Base-by-base conservation (phyloP, 2,329 filamentous ascomycete genomes). In the Chalara sp. region DNA sequence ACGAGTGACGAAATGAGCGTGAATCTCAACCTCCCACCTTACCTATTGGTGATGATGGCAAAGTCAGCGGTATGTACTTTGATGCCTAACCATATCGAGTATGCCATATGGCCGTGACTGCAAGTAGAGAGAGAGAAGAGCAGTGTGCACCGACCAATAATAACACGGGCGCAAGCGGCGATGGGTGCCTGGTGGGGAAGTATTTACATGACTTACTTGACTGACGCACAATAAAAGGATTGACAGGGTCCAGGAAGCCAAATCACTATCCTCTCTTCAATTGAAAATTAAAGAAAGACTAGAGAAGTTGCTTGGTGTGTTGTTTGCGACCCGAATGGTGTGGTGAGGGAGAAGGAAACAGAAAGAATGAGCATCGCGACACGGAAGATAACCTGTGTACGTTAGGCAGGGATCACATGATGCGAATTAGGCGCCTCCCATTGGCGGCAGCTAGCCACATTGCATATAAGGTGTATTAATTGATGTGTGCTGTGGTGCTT, bases 141-240 rank as follows among this genome's bases (percentile, higher is more conserved):
- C 21, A 21, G 3, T 21, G 21, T 21, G 21, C 21, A 37, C 8
- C 35, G n/a, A 8, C 35, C 35, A 37, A 37, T 37, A n/a, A 37
- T 37, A n/a, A 8, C n/a, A n/a, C 35, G 8, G 35, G 8, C 35
- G 8, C 8, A 37, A 8, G 35, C 35, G n/a, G 35, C 8, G 35
- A 37, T n/a, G 35, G 35, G 8, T 37, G 35, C 35, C 35, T n/a
- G n/a, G n/a, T 37, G n/a, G 8, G n/a, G n/a, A 37, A 37, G 8
- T n/a, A 4, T n/a, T 8, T 8, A 10, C 35, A 37, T 10, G n/a
- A 37, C 35, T 37, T 37, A 37, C 35, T 10, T 8, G 35, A 56
- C 54, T 65, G 63, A 66, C 64, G 61, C 65, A 67, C 65, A 65
- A 61, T 46, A 52, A 48, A 64, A 62, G 52, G 58, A 66, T 67